Percentiles rank a stretch among this genome's conserved stretches.
Evolutionary conservation across 2,329 filamentous ascomycete genomes (phyloP).

Genomic region (Podosphaera xanthii): DNA sequence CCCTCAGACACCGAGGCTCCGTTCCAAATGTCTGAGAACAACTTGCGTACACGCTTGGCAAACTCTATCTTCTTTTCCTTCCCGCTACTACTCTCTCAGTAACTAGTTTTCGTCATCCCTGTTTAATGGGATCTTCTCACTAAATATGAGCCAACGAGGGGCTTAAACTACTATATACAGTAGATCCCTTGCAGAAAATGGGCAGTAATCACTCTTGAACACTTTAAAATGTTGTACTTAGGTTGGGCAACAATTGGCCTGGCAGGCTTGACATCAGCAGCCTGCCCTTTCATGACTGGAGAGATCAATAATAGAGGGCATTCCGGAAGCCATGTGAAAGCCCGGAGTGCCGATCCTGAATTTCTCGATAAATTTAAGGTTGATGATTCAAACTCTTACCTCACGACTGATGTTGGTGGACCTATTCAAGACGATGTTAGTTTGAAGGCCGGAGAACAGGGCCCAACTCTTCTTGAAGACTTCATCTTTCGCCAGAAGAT

Average conservation of each 20-base stretch:
- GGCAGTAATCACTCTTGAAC: too few relatives aligned
- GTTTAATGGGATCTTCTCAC: too few relatives aligned
- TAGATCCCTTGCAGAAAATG: too few relatives aligned
- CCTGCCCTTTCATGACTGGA: constrained; percentile 20
- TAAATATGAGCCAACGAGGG: too few relatives aligned
- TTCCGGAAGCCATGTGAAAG: neutral
- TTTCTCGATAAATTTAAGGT: constrained; percentile 21
- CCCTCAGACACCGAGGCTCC: too few relatives aligned
- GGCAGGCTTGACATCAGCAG: constrained; percentile 16
- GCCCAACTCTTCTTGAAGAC: constrained; percentile 47
- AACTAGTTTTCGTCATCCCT: too few relatives aligned
- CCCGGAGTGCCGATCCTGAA: constrained; percentile 1
- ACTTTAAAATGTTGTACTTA: too few relatives aligned
- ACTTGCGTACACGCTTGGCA: too few relatives aligned
- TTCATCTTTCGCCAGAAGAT: constrained; percentile 54
- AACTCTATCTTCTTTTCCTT: too few relatives aligned
- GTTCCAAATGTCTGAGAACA: too few relatives aligned
- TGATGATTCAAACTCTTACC: constrained; percentile 29
- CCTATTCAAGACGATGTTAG: constrained; percentile 45
- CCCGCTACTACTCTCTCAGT: too few relatives aligned
- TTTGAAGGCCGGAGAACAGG: constrained; percentile 41
- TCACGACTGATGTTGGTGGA: constrained; percentile 45
- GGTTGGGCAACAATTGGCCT: constrained; percentile 3
- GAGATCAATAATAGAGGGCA: constrained; percentile 6
- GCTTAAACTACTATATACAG: too few relatives aligned